These are phyloP conservation scores for Salicornia ramosissima DNA, from an alignment of 148 eudicot species.

Conservation along the genomic window DNA sequence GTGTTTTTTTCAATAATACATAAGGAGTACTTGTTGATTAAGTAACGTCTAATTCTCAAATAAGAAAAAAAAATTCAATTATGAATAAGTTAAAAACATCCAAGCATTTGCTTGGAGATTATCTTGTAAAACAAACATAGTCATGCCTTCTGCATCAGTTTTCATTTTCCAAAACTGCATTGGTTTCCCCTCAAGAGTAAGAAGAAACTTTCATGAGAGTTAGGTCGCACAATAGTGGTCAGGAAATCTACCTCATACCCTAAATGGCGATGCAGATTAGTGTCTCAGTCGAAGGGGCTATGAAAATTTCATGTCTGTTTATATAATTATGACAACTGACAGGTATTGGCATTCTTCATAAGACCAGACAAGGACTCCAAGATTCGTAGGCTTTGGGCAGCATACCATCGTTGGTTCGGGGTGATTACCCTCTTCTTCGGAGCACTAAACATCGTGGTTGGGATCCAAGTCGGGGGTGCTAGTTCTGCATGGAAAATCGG, in stretches of 20 bases:
- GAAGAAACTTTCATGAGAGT: too few species aligned
- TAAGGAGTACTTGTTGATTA: too few species aligned
- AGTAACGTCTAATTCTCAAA: too few species aligned
- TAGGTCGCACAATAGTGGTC: too few species aligned
- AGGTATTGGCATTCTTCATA: conserved; percentile 76
- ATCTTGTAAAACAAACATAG: too few species aligned
- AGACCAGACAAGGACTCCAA: conserved; percentile 77
- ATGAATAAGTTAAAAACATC: too few species aligned
- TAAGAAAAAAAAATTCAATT: too few species aligned
- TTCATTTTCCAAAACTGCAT: neutral
- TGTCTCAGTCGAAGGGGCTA: too few species aligned
- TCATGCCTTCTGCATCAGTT: neutral
- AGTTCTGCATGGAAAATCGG: conserved; percentile 78
- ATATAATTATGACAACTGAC: conserved; percentile 13
- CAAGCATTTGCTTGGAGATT: too few species aligned
- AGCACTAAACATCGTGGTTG: conserved; percentile 65
- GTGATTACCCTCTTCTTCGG: conserved; percentile 75
- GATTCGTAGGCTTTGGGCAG: conserved; percentile 64
- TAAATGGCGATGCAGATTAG: too few species aligned
- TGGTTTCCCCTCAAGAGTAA: neutral
- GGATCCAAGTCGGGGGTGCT: conserved; percentile 64
- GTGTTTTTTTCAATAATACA: too few species aligned
- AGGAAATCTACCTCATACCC: too few species aligned
- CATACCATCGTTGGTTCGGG: conserved; percentile 74
- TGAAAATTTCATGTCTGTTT: neutral